These are phyloP conservation scores for Aegilops longissima DNA, from an alignment of 176 grass and related monocot genomes.

Conservation along the genomic window DNA sequence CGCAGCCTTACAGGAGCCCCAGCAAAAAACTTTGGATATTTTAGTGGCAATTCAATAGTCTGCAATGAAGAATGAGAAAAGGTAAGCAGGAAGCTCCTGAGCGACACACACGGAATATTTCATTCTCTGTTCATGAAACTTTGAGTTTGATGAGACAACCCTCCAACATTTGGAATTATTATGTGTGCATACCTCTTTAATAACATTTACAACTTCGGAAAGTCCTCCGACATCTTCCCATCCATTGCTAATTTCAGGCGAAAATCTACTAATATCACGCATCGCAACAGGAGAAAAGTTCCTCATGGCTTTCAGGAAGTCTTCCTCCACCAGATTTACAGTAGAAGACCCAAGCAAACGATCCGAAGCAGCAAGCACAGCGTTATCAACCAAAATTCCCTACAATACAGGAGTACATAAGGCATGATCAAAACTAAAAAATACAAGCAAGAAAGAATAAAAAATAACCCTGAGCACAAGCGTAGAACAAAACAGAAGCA, in stretches of 20 bases:
- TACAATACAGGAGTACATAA: conserved; percentile 35
- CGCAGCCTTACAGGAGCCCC: conserved; percentile 73
- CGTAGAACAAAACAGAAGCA: background rate
- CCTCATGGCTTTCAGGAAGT: conserved; percentile 82
- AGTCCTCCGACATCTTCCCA: conserved; percentile 91
- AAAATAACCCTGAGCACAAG: background rate
- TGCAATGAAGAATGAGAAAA: conserved; percentile 38
- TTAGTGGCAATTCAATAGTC: conserved; percentile 88
- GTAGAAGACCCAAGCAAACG: conserved; percentile 44
- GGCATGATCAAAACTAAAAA: background rate
- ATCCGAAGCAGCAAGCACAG: conserved; percentile 62
- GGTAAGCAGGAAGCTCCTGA: conserved; percentile 25
- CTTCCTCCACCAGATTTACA: conserved; percentile 42
- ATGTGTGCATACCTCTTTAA: conserved; percentile 70
- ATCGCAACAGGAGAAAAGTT: conserved; percentile 81
- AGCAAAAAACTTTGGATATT: conserved; percentile 77
- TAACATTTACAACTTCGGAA: conserved; percentile 57
- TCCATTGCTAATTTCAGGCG: conserved; percentile 62
- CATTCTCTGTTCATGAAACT: background rate
- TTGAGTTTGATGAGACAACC: background rate
- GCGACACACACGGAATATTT: background rate
- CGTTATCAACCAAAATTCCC: conserved; percentile 84
- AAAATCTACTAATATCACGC: conserved; percentile 79
- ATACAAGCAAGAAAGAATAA: background rate
- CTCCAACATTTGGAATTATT: background rate